Base-by-base conservation (phyloP, 2,329 filamentous ascomycete species). In the Microcyclosporella mali region DNA sequence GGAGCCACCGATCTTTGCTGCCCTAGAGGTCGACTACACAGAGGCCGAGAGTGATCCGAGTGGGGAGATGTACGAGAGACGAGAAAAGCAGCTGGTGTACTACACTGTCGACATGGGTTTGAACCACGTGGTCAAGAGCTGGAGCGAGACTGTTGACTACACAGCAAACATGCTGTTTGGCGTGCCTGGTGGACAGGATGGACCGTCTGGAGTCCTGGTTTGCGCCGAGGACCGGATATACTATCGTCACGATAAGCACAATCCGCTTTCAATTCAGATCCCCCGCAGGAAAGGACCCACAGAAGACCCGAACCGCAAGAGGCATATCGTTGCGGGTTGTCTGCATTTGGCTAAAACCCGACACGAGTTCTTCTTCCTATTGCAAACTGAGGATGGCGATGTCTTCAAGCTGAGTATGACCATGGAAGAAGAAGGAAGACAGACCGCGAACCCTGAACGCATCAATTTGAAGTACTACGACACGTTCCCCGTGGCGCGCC, bases 391-490 rank as follows among this genome's bases (percentile, higher is more conserved):
- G 45, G 94, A 98, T 63, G 92, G 92, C n/a, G 94, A 98, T 64
- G 73, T 98, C 6, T 97, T 98, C 75, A 97, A 97, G 64, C 78
- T 97, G 37, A 95, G 84, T 0, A 81, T 98, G 47, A 88, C 95
- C 51, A 90, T 95, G 81, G 76, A 82, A 8, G 84, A 89, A 55
- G 86, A 94, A 35, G 87, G 84, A 10, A 82, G 87, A 46, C 73
- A 82, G 1, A 90, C 85, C 1, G 84, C 85, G 21, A 86, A 92
- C 59, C 89, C 97, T 2, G 79, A 78, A 56, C 77, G 82, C 45
- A 71, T 98, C 45, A 92, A 88, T 64, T 86, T 99, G 67, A 95
- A 95, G 64, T 98, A 97, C 66, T 98, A 97, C 57, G 92, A 98
- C 58, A 98, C 92, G 0, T 85, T 95, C 3, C 90, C 94, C 0